Base-by-base conservation (phyloP, 345 rosid genomes). In the Hibiscus trionum region DNA sequence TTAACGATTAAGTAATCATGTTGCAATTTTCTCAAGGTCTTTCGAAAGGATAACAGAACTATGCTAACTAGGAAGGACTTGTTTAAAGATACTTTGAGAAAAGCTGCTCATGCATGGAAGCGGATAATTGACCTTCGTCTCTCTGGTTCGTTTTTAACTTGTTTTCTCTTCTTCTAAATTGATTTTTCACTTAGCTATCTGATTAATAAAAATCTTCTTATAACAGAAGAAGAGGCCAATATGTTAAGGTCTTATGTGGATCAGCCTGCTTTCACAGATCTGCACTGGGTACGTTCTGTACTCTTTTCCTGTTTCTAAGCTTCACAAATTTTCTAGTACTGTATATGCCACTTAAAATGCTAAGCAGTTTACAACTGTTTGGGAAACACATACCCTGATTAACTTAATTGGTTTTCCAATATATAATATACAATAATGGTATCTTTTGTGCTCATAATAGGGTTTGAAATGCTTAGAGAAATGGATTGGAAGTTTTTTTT, bases 41-140 rank as follows among this genome's bases (percentile, higher is more conserved):
- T 96, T 71, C 75, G 74, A 61, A 96, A 96, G 81, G 97, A 94
- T 78, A 78, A 88, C 73, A 84, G 98, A 77, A 70, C 75, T 77
- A 53, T 79, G 88, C 75, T 93, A 57, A 70, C 81, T 65, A 88
- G 99, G 91, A 93, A 93, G 80, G 99, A 93, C n/a, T 79, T 96
- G 84, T 93, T 93, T 80, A 93, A 89, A 75, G 91, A 84, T 73
- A 93, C 98, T 37, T 73, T 93, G 82, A 86, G 83, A 55, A 96
- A 96, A 82, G 84, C 89, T n/a, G 86, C 90, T 71, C 77, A 96
- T 84, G 98, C 98, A 0, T 96, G 90, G 90, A 96, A 85, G 75
- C 80, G 93, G 77, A 87, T 91, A 72, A 73, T 74, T 64, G 99
- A 96, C 82, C 98, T 93, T 77, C 91, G 88, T 66, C 96, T 96